Evolutionary conservation across 192 early-diverging fungal genomes (phyloP), one percentile per base, ranked within the genome.

Genomic region (Linnemannia hyalina): DNA sequence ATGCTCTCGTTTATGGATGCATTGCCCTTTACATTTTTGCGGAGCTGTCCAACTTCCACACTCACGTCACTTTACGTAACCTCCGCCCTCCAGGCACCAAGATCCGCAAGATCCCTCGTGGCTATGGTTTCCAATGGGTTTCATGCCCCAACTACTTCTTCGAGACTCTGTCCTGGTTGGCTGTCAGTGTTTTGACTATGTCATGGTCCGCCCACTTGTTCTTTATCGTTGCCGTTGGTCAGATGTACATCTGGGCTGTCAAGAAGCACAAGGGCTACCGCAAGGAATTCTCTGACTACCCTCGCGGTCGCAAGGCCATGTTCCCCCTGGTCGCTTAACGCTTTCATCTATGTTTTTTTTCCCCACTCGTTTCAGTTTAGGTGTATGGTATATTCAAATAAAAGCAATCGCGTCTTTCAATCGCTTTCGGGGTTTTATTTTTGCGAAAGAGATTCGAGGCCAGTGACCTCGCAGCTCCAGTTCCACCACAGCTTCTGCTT

Each of bases 61-160:
- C 95, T 16, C 98, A 99, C 81, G 86, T 94, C 38, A 98, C 94
- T 41, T 92, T 99, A 68, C 96, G 97, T 72, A 95, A 97, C 85
- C 92, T 99, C 73, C 96, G 98, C 71, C 98, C 98, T 41, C 91
- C 96, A 32, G 98, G 98, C 73, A 94, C 97, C 9, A 91, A 94
- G 15, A 90, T 93, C 47, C 95, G 98, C 77, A 93, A 93, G 69
- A 98, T 99, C 75, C 98, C 98, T 70, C 91, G 89, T 71, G 98
- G 98, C 70, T 99, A 97, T 82, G 97, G 97, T 32, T 99, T 99
- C 79, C 91, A 94, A 76, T 89, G 95, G 72, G 96, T 98, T 46
- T 96, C 96, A 42, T 96, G 95, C 78, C 97, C 98, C 73, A 99
- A 99, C 89, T 99, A 99, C 88, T 92, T 96, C 79, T 98, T 97